phyloP scores from a whole-genome alignment of 805 yeast species.

The Teunomyces aglyptinius region DNA sequence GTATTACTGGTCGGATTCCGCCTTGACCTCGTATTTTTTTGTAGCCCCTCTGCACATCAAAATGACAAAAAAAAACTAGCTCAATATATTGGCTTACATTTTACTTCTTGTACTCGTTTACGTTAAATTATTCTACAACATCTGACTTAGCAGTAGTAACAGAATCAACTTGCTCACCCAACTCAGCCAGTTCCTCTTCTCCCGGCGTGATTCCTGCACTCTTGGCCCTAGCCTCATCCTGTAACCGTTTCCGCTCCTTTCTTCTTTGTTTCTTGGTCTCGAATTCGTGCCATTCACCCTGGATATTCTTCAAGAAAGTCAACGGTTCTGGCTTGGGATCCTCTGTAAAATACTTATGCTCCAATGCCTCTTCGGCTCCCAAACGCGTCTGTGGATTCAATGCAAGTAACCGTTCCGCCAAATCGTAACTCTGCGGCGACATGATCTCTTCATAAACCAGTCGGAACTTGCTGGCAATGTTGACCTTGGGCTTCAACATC shows the following conservation, averaged over 20 bases:
- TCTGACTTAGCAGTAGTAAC: neutral
- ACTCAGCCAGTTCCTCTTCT: neutral
- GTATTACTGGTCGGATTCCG: too few species aligned
- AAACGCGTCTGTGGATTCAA: conserved; percentile 70
- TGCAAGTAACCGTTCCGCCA: conserved; percentile 60
- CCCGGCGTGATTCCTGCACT: neutral
- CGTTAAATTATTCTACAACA: neutral
- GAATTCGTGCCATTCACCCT: conserved; percentile 96
- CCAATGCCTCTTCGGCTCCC: conserved; percentile 66
- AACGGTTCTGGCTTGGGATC: conserved; percentile 67
- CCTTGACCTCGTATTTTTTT: too few species aligned
- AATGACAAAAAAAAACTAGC: neutral
- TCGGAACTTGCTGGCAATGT: conserved; percentile 29
- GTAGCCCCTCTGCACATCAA: neutral
- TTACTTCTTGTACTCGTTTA: neutral
- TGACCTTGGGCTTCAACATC: conserved; percentile 61
- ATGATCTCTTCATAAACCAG: conserved; percentile 23
- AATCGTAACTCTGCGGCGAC: conserved; percentile 49
- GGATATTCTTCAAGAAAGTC: conserved; percentile 49
- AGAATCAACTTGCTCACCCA: neutral
- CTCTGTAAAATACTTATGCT: conserved; percentile 67
- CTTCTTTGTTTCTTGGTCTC: conserved; percentile 82
- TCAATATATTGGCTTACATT: neutral
- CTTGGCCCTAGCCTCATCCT: conserved; percentile 23
- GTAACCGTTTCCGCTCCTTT: conserved; percentile 41